Base-by-base conservation (phyloP, 495 filamentous ascomycete species). In the Aspergillus bertholletiae region DNA sequence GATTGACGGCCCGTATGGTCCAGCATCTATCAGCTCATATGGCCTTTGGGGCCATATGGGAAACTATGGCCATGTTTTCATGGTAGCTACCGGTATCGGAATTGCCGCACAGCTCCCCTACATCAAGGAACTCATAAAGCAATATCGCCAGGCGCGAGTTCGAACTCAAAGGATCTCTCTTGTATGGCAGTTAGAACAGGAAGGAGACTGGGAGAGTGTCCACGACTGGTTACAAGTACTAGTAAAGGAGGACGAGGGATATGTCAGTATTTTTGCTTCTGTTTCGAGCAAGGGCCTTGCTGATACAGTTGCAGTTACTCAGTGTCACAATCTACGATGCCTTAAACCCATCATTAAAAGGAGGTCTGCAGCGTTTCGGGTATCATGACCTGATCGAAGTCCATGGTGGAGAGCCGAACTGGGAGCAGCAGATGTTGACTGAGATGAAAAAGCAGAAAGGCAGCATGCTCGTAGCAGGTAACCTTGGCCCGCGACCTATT, bases 1-100 rank as follows among this genome's bases (percentile, higher is more conserved):
- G 54, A 65, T 75, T 30, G 62, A 73, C 58, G 63, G 72, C 17
- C 69, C 67, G 26, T 73, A 69, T 62, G 67, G 72, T 12, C 57
- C 56, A n/a, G 46, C 35, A 1, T 35, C 53, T n/a, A 60, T 59
- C 46, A 61, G 39, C 15, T 13, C 21, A 17, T 40, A 11, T 21
- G 48, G 27, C 21, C 28, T 37, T 15, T 28, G 30, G 15, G 32
- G 22, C 3, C n/a, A 40, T 6, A 53, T 73, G 52, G 60, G 62
- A n/a, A 54, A 71, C 23, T 73, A 64, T 56, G 57, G 67, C 24
- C 54, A 62, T 53, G 56, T 69, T 18, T 51, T 75, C 23, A 63
- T 74, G 54, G 57, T 73, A 55, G 59, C 65, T 13, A 69, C 62
- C 6, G 62, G 70, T 22, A 73, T 73, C 44, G 67, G 70, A 4